Evolutionary conservation across 768 basidiomycete species (phyloP), one percentile per base, ranked within the genome.

Genomic region (Lyophyllum atratum): DNA sequence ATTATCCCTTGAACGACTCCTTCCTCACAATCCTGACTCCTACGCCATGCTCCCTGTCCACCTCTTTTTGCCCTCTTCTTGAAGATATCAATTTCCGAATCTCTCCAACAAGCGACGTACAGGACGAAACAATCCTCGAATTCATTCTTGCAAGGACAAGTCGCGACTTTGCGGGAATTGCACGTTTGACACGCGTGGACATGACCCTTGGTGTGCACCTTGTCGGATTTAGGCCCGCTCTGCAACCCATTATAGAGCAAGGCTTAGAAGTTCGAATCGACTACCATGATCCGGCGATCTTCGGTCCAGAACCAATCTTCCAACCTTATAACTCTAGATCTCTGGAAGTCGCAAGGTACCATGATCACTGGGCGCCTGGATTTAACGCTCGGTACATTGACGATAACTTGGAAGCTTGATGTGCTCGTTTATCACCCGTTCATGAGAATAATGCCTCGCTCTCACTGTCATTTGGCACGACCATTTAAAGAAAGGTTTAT

Each of bases 381-480:
- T 37, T 31, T 11, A 5, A 31, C 6, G 29, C 29, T 31, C 11
- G n/a, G n/a, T n/a, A n/a, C n/a, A n/a, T 31, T 5, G 29, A 31
- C 11, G 29, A 31, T 31, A 11, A 31, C 5, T 31, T 31, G 11
- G 29, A 31, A 11, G 29, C 5, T 5, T 31, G 6, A 3, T 12
- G 11, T 6, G 29, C 11, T 31, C 6, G 11, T 31, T 6, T 6
- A 31, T 31, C 11, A 3, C 19, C 24, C 9, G 10, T 24, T 45
- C 10, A 45, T 21, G 29, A 45, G 19, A 17, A 4, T 42, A 1
- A 70, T 72, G 66, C 59, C 69, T 24, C 68, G 61, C 25, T 63
- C 72, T n/a, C n/a, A n/a, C n/a, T n/a, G n/a, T n/a, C n/a, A n/a
- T n/a, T n/a, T n/a, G n/a, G n/a, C n/a, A n/a, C n/a, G n/a, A n/a